Evolutionary conservation across 1,139 yeast genomes (phyloP), one percentile per base, ranked within the genome.

Genomic region (Candida tunisiensis): DNA sequence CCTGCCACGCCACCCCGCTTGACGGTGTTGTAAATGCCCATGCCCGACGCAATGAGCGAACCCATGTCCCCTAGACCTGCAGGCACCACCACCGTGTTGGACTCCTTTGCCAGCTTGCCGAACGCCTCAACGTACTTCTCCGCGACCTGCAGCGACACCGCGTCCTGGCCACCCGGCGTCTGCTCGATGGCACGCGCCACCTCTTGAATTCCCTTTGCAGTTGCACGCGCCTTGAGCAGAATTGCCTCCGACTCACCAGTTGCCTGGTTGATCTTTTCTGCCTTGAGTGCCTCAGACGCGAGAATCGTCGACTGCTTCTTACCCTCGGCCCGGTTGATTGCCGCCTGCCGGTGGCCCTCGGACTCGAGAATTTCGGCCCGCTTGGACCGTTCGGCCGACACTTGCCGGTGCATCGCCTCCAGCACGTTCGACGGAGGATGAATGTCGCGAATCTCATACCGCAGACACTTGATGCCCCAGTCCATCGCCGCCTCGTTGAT

Each of bases 341-440:
- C 74, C 18, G 80, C 61, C 45, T 75, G 83, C 45, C 85, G 66
- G 32, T 67, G 69, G 53, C 93, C 93, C 54, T 79, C 93, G 28
- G 83, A 71, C 44, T 79, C 93, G 47, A 79, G 62, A 38, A 79
- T 80, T 48, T 78, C 88, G 3, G 93, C 93, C 36, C 92, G 61
- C 50, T 79, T 79, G 26, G 85, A 71, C 41, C 93, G 61, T 49
- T 80, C 93, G 17, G 92, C 91, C 31, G 77, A 66, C 8, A 80
- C 93, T 53, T 78, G 92, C 45, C 88, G 67, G 51, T 79, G 92
- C 93, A 79, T 79, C 22, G 92, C 91, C 41, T 75, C 88, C 41
- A 78, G 64, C n/a, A 79, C 93, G 40, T 77, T 75, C 24, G 65
- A 64, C 1, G 93, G 93, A 4, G 93, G 93, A 44, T 79, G 85